Evolutionary conservation across 371 early-diverging fungal genomes (phyloP), one percentile per base, ranked within the genome.

Genomic region (Sporodiniella umbellata): DNA sequence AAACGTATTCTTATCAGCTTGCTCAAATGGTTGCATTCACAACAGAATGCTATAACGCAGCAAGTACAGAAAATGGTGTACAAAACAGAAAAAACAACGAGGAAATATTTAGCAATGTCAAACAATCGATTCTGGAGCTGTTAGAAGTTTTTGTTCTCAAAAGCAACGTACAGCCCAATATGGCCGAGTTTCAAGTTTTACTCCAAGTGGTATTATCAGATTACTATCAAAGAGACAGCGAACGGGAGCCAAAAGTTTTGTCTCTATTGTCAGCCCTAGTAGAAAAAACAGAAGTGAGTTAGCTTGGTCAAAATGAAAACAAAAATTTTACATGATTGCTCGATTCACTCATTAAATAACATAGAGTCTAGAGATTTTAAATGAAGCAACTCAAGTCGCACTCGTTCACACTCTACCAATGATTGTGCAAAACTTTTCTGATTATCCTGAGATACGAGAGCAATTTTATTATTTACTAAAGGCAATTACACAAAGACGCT

Each of bases 351-450:
- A 37, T 17, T 7, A 3, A 12, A 5, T 35, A 22, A 18, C 12
- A 14, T 33, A 57, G 53, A 45, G 51, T 14, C 49, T 49, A 1
- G 21, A 21, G 3, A 30, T 23, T 17, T 21, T 56, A 22, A 19
- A 87, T 7, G 64, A 75, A 30, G 87, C 94, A 38, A 74, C 95
- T 42, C 86, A 88, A 52, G 78, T 88, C 10, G 87, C 92, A 23
- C 93, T 95, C 53, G 85, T 84, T 51, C 86, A 85, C 60, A 96
- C 96, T 0, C 58, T 97, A 54, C 83, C 86, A 61, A 94, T 95
- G 90, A 95, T 97, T 62, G 91, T 86, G 66, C 84, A 88, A 56
- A 92, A 97, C 66, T 94, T 95, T 76, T 78, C 87, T 6, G 95
- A 94, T 53, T 93, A 81, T 68, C 97, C 97, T 8, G 96, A 96